Base-by-base conservation (phyloP, 495 filamentous ascomycete species). In the Tetracladium setigerum region DNA sequence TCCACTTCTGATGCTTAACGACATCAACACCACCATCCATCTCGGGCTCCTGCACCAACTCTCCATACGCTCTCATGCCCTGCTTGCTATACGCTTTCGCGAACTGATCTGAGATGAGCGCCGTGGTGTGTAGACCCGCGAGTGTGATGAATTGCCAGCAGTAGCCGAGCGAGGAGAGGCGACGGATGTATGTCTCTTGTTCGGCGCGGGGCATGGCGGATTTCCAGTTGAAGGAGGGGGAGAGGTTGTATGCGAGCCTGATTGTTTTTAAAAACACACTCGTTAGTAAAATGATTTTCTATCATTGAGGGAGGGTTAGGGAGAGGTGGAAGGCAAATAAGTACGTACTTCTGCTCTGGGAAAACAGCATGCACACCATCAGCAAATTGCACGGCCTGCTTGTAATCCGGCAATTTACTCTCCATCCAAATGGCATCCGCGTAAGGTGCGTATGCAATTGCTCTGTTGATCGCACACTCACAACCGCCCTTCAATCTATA, bases 91-190 rank as follows among this genome's bases (percentile, higher is more conserved):
- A 97, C 18, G 89, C 88, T 65, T 81, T 79, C 42, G 89, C 81
- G 67, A 98, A 98, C 41, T 82, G 77, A 64, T 96, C 81, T 36
- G 79, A 80, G 67, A 94, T 94, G 19, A 98, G 77, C 16, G 92
- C 92, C 5, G 87, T 95, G 24, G 87, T 95, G 74, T 97, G 94
- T 56, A 97, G 76, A 49, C 92, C 94, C n/a, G 90, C 92, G 30
- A 98, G 81, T 27, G 94, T 98, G 73, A 98, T 97, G 79, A 98
- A 98, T 67, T 98, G 92, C 92, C 92, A 97, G 76, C 85, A 94
- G 78, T 96, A 98, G 39, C 92, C 92, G 27, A 98, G 80, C 16
- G 68, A 65, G 46, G 81, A 88, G 33, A 98, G 83, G 16, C 91
- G 87, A 50, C 82, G 70, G 71, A 98, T 97, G 70, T 96, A 98